Conservation (phyloP, 352 stramenopile genomes). For the Phytophthora sp. region DNA sequence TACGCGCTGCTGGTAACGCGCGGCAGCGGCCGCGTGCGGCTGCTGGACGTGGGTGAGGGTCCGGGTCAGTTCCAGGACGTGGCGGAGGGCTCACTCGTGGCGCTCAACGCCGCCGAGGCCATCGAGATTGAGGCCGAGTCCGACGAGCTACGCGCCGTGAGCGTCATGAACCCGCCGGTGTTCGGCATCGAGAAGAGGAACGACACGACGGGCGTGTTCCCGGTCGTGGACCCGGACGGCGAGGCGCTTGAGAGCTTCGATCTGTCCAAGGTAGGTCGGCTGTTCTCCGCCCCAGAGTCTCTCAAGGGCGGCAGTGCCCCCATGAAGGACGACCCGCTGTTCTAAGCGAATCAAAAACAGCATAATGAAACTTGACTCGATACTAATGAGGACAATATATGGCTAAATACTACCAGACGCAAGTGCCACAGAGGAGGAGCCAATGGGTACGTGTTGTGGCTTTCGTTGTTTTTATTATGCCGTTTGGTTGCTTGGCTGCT, state of each 20-base stretch:
- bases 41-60: conserved; percentile 55
- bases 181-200: conserved; percentile 60
- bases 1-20: conserved; percentile 74
- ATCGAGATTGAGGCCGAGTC: conserved; percentile 58
- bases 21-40: conserved; percentile 53
- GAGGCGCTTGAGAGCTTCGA: conserved; percentile 64
- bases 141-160: conserved; percentile 77
- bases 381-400: conserved; percentile 22
- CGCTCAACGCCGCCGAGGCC: conserved; percentile 63
- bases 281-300: conserved; percentile 80
- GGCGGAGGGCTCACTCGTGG: conserved; percentile 57
- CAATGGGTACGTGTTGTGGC: conserved; percentile 12
- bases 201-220: conserved; percentile 64
- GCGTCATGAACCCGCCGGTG: conserved; percentile 84
- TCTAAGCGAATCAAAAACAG: conserved; percentile 42
- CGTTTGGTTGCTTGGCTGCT: neutral
- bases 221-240: conserved; percentile 69
- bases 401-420: conserved; percentile 12
- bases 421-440: no score
- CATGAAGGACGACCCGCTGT: conserved; percentile 85
- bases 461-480: neutral
- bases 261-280: conserved; percentile 48
- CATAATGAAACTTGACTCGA: neutral
- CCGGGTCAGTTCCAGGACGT: conserved; percentile 48
- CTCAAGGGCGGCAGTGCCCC: conserved; percentile 76